A percentile compares a stretch with the other conserved stretches of the same genome.
phyloP scores from a whole-genome alignment of 805 yeast species.

The Hemisphaericaspora nanyangensis region DNA sequence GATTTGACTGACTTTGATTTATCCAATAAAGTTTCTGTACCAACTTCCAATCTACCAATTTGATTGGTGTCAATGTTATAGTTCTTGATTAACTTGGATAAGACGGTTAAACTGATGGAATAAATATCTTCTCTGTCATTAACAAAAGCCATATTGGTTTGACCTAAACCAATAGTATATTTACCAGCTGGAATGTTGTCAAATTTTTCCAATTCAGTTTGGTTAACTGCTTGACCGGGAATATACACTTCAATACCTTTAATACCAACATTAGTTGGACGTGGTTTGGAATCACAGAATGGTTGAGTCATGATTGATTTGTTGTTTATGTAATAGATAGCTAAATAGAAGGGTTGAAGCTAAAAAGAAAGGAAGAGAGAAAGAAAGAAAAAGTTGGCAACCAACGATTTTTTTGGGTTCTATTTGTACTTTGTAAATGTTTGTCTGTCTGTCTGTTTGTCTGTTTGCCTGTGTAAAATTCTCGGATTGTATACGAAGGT shows the following conservation, averaged over 20 bases:
- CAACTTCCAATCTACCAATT: constrained; percentile 95
- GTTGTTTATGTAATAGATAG: not conserved
- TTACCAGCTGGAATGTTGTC: constrained; percentile 91
- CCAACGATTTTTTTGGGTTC: not conserved
- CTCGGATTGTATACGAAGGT: too few species aligned
- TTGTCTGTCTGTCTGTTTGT: too few species aligned
- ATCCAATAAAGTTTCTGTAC: constrained; percentile 95
- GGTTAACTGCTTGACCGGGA: constrained; percentile 72
- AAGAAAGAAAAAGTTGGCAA: too few species aligned
- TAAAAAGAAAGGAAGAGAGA: not conserved
- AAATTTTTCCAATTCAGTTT: constrained; percentile 76
- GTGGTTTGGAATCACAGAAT: not conserved
- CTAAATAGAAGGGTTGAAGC: not conserved
- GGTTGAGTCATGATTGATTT: constrained; percentile 16
- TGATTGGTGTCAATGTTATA: constrained; percentile 75
- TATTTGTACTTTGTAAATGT: too few species aligned
- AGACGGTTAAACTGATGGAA: constrained; percentile 89
- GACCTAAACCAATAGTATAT: constrained; percentile 98
- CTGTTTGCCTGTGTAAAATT: too few species aligned
- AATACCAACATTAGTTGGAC: constrained; percentile 78
- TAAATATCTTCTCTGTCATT: constrained; percentile 97
- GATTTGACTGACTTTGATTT: constrained; percentile 96
- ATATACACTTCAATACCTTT: constrained; percentile 92
- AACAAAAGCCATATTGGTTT: constrained; percentile 96
- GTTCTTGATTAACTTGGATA: constrained; percentile 71